Conservation (phyloP, 78 protist species). For the Chrysochromulina parva region DNA sequence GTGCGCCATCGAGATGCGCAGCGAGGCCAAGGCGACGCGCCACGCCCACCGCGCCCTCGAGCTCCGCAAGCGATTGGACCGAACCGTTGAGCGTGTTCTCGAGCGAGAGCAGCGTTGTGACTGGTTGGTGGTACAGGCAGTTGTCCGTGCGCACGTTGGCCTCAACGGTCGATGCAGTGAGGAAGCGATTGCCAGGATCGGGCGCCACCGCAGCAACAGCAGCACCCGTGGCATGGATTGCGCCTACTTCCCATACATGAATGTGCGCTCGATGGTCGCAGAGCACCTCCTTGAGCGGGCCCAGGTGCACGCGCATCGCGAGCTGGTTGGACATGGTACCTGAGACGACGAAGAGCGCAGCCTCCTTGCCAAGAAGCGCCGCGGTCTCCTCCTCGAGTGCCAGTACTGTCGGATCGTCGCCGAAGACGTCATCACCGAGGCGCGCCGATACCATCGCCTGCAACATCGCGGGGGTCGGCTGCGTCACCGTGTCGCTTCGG, state of each 20-base stretch:
- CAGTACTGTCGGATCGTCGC: conserved; percentile 44
- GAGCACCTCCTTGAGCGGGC: conserved; percentile 5
- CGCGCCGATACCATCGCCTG: conserved; percentile 43
- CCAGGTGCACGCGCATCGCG: not conserved
- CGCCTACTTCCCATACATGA: not conserved
- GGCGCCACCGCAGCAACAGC: not conserved
- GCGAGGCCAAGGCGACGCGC: not conserved
- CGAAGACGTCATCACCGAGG: conserved; percentile 79
- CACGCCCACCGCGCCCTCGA: not conserved
- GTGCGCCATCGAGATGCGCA: conserved; percentile 48
- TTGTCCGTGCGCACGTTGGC: not conserved
- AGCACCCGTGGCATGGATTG: not conserved
- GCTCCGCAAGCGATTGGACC: not conserved
- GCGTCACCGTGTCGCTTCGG: conserved; percentile 59
- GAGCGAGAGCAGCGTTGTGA: conserved; percentile 31
- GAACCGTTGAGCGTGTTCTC: conserved; percentile 50
- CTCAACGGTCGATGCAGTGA: not conserved
- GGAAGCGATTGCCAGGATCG: not conserved
- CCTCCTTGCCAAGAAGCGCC: conserved; percentile 53
- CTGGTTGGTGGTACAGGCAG: conserved; percentile 47
- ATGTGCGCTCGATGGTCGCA: conserved; percentile 3
- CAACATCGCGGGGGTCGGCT: conserved; percentile 14
- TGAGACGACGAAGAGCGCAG: conserved; percentile 56
- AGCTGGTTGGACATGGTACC: conserved; percentile 67
- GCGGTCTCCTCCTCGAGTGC: conserved; percentile 46